Conservation (phyloP, 140 eudicot species). For the Cichorium intybus region DNA sequence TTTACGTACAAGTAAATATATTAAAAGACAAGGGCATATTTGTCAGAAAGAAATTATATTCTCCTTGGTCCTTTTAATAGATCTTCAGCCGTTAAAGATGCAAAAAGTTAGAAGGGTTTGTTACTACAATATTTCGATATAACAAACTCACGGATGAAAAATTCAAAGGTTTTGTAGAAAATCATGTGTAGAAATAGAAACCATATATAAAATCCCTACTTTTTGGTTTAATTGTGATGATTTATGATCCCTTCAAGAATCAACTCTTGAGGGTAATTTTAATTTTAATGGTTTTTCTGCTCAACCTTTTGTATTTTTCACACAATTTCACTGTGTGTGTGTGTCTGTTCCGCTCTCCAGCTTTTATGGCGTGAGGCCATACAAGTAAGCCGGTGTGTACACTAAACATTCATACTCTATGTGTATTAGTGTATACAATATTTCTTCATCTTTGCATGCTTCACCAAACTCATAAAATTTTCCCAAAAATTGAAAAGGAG, state of each 20-base stretch:
- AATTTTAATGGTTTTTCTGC: slow-evolving; percentile 24
- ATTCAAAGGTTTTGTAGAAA: slow-evolving; percentile 29
- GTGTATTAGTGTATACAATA: slow-evolving; percentile 40
- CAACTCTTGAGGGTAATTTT: background rate
- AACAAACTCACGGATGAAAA: slow-evolving; percentile 28
- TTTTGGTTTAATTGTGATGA: slow-evolving; percentile 4
- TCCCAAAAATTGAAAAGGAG: slow-evolving; percentile 34
- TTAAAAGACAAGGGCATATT: slow-evolving; percentile 10
- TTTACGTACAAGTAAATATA: background rate
- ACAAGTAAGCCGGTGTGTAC: slow-evolving; percentile 41
- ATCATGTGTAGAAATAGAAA: slow-evolving; percentile 4
- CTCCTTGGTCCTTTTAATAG: slow-evolving; percentile 19
- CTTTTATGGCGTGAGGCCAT: slow-evolving; percentile 81
- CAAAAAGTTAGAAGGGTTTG: slow-evolving; percentile 36
- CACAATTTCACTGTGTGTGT: slow-evolving; percentile 32
- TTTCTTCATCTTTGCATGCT: slow-evolving; percentile 76
- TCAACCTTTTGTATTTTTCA: slow-evolving; percentile 28
- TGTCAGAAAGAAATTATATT: background rate
- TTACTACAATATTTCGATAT: slow-evolving; percentile 13
- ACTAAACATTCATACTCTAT: slow-evolving; percentile 38
- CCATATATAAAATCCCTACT: slow-evolving; percentile 18
- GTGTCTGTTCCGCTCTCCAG: slow-evolving; percentile 52
- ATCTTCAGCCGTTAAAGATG: slow-evolving; percentile 40
- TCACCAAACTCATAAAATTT: slow-evolving; percentile 53
- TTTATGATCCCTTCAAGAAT: slow-evolving; percentile 12